Base-by-base conservation (phyloP, 1,284 basidiomycete genomes). In the Apiotrichum gracile region DNA sequence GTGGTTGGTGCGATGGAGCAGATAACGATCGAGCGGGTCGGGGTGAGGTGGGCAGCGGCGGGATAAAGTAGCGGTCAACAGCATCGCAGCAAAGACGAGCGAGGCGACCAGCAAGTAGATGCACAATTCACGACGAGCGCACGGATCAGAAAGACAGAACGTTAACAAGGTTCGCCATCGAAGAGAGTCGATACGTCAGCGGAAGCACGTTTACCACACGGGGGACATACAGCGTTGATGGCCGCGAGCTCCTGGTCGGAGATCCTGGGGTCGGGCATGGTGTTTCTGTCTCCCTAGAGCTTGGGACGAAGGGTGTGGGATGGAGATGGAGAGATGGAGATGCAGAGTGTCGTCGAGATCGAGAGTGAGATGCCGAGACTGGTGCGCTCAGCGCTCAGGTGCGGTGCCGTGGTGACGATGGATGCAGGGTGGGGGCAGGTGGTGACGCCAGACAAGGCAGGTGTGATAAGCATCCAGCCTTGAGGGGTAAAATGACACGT, bases 171-270 rank as follows among this genome's bases (percentile, higher is more conserved):
- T n/a, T n/a, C n/a, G n/a, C n/a, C n/a, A n/a, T n/a, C n/a, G n/a
- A n/a, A n/a, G n/a, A 12, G 19, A 16, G 6, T 22, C 39, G 39
- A 40, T 24, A 4, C 17, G 52, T 57, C 25, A 29, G 25, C 16
- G 31, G 31, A 31, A 14, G 33, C 29, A 45, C 29, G 43, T 45
- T 19, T 19, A 27, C 37, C 57, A 62, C 41, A 58, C 51, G 38
- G 54, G 54, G 35, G 58, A 69, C 68, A 64, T 66, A 72, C 66
- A 1, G 62, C 65, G 50, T 74, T 75, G 64, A 78, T 75, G 52
- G 75, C 64, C 41, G 73, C 76, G 43, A 78, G 72, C 70, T 79
- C 77, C 54, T 68, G 63, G 63, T 78, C 76, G 51, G 70, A 73
- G 60, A 79, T 71, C 33, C 70, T 69, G 35, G 76, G 71, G 55